Evolutionary conservation across 257 asterid genomes (phyloP).

Genomic region (Nicotiana otophora): DNA sequence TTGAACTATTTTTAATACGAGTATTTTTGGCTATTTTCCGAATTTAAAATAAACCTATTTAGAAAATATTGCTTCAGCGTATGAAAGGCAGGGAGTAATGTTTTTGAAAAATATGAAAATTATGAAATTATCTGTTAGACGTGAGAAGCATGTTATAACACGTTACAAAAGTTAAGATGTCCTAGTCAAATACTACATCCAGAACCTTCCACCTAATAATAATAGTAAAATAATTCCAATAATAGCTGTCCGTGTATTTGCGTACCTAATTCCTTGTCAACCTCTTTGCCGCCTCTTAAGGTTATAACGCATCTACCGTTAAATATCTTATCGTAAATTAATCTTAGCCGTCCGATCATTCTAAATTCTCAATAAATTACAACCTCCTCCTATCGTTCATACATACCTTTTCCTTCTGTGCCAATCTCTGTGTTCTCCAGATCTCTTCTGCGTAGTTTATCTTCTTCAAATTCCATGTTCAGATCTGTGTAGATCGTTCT

Average conservation of each 20-base stretch:
- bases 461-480: background rate
- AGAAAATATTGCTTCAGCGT: too few relatives aligned
- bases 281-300: slow-evolving; percentile 19
- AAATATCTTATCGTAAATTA: background rate
- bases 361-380: slow-evolving; percentile 20
- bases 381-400: too few relatives aligned
- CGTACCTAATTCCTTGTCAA: slow-evolving; percentile 2
- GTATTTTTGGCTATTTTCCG: too few relatives aligned
- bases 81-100: too few relatives aligned
- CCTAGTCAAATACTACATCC: background rate
- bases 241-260: slow-evolving; percentile 34
- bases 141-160: slow-evolving; percentile 22
- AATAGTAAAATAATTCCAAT: slow-evolving; percentile 3
- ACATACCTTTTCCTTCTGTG: background rate
- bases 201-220: background rate
- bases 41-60: too few relatives aligned
- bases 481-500: slow-evolving; percentile 19
- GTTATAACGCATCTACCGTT: slow-evolving; percentile 26
- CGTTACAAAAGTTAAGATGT: slow-evolving; percentile 6
- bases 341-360: slow-evolving; percentile 39
- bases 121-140: too few relatives aligned
- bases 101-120: too few relatives aligned
- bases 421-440: background rate
- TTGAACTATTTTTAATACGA: too few relatives aligned
- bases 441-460: background rate